Conservation (phyloP, 805 yeast genomes). For the Saccharomyces eubayanus region DNA sequence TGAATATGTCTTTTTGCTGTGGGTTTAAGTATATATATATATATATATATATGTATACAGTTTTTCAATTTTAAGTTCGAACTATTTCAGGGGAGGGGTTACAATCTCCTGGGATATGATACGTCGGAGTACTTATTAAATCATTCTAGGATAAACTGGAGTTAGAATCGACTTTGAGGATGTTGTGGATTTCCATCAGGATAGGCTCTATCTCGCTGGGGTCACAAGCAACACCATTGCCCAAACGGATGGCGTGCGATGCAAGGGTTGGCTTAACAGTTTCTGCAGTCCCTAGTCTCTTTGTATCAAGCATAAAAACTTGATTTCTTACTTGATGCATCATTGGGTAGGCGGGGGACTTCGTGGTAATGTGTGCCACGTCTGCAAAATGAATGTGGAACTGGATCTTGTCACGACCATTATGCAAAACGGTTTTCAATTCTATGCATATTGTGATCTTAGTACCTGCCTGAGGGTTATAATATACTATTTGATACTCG, state of each 20-base stretch:
- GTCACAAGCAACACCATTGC: constrained; percentile 28
- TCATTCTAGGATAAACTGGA: background rate
- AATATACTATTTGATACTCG: constrained; percentile 26
- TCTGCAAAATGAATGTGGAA: constrained; percentile 27
- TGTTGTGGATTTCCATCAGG: constrained; percentile 22
- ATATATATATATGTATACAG: background rate
- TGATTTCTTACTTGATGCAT: constrained; percentile 26
- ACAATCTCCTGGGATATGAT: background rate
- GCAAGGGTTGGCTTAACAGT: constrained; percentile 5
- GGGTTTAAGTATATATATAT: background rate
- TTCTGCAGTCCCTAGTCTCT: constrained; percentile 3
- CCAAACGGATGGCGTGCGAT: constrained; percentile 18
- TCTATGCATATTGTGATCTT: constrained; percentile 25
- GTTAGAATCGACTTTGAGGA: constrained; percentile 9
- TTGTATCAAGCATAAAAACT: constrained; percentile 22
- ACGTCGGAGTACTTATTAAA: background rate
- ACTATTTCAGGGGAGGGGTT: background rate
- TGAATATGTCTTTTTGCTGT: background rate
- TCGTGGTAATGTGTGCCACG: constrained; percentile 20
- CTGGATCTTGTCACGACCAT: constrained; percentile 19
- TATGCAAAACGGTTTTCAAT: constrained; percentile 23
- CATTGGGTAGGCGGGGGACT: constrained; percentile 22
- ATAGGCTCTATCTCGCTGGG: constrained; percentile 23
- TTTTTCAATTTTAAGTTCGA: background rate
- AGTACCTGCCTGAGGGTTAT: constrained; percentile 20